Percentiles rank a stretch among this genome's conserved stretches.
Evolutionary conservation across 345 rosid species (phyloP).

Genomic region (Lumnitzera littorea): DNA sequence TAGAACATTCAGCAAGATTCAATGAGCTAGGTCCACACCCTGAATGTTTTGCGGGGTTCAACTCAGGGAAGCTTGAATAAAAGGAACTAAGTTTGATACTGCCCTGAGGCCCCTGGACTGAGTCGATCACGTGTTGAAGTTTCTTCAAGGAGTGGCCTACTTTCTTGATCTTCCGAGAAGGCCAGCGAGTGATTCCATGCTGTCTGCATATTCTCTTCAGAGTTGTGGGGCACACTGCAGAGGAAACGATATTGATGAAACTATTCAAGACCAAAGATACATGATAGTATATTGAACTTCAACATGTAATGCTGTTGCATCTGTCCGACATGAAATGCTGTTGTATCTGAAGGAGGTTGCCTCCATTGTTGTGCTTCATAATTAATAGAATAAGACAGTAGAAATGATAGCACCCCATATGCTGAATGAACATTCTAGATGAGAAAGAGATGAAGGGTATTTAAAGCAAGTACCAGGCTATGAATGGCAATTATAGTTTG

Average conservation of each 20-base stretch:
- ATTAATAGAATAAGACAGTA: no score
- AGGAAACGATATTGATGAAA: neutral
- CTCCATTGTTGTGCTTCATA: no score
- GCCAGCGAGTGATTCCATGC: constrained; percentile 41
- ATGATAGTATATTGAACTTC: no score
- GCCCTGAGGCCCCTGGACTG: constrained; percentile 84
- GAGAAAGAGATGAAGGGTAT: no score
- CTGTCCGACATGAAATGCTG: no score
- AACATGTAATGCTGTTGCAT: no score
- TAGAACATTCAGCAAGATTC: constrained; percentile 17
- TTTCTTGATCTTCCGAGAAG: constrained; percentile 41
- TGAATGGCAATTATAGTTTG: no score
- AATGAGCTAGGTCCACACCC: constrained; percentile 30
- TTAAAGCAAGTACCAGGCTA: no score
- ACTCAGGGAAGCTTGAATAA: constrained; percentile 75
- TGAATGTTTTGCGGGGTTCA: constrained; percentile 48
- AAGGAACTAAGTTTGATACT: constrained; percentile 76
- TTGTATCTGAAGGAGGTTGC: no score
- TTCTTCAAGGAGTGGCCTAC: constrained; percentile 33
- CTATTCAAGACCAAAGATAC: no score
- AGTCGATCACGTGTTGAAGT: constrained; percentile 77
- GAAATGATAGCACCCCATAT: no score
- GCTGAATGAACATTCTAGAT: no score
- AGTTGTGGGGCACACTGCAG: constrained; percentile 39
- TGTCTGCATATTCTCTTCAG: constrained; percentile 43